Evolutionary conservation across 306 rosid genomes (phyloP).

Genomic region (Senna siamea): DNA sequence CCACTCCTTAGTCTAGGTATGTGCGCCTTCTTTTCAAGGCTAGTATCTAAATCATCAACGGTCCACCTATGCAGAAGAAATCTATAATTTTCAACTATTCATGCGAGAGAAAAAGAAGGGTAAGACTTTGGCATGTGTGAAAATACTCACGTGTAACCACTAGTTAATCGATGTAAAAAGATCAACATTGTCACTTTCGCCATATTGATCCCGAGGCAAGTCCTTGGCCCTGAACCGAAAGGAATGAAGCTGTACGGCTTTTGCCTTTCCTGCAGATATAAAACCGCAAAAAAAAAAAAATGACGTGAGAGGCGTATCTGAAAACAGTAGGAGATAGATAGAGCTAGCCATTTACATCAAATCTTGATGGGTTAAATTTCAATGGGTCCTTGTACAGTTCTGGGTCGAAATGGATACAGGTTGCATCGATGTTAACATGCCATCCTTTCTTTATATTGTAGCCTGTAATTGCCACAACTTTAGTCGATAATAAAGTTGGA

Average conservation of each 20-base stretch:
- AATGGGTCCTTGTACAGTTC: constrained; percentile 60
- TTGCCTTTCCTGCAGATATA: constrained; percentile 57
- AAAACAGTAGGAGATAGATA: constrained; percentile 7
- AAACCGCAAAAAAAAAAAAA: neutral
- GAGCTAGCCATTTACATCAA: constrained; percentile 52
- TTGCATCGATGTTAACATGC: constrained; percentile 74
- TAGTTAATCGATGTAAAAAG: constrained; percentile 61
- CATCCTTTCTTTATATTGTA: constrained; percentile 71
- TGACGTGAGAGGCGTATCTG: neutral
- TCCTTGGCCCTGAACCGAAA: constrained; percentile 78
- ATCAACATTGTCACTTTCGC: constrained; percentile 71
- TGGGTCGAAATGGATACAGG: constrained; percentile 69
- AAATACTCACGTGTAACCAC: constrained; percentile 64
- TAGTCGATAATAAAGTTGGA: neutral
- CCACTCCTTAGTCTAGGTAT: constrained; percentile 71
- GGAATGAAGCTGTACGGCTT: constrained; percentile 74
- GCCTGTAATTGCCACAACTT: constrained; percentile 46
- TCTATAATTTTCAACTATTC: constrained; percentile 4
- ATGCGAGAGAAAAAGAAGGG: neutral
- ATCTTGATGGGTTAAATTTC: constrained; percentile 76
- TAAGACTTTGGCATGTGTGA: constrained; percentile 8
- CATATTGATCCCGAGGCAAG: constrained; percentile 77
- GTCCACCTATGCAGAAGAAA: constrained; percentile 57
- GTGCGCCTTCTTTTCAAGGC: constrained; percentile 75
- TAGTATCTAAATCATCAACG: constrained; percentile 61